phyloP scores from a whole-genome alignment of 768 basidiomycete genomes.

The Termitomyces sp. region DNA sequence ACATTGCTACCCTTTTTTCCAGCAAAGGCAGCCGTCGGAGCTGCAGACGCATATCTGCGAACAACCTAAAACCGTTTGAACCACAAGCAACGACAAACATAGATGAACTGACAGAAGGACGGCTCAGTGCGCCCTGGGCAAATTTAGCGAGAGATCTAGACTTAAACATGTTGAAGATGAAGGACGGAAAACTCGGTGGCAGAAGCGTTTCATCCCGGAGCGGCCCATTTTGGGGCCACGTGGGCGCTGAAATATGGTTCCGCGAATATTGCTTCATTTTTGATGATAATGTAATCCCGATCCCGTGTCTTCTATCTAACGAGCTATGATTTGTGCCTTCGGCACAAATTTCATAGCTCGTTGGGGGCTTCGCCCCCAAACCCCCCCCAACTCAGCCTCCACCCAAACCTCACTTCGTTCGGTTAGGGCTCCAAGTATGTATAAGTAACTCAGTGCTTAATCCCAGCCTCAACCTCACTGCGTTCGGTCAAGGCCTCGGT shows the following conservation, averaged over 20 bases:
- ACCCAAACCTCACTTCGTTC: too few species aligned
- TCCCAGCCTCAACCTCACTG: too few species aligned
- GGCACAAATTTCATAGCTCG: too few species aligned
- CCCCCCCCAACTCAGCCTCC: too few species aligned
- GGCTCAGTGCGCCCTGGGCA: conserved; percentile 46
- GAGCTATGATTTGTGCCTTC: too few species aligned
- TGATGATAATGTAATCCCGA: not conserved
- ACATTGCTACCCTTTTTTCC: conserved; percentile 87
- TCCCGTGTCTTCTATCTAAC: not conserved
- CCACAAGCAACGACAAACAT: not conserved
- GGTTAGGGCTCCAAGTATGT: too few species aligned
- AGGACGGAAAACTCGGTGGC: conserved; percentile 14
- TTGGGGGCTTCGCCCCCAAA: too few species aligned
- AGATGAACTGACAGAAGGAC: conserved; percentile 38
- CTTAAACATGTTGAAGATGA: conserved; percentile 44
- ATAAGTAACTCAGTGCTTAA: too few species aligned
- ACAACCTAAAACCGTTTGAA: conserved; percentile 15
- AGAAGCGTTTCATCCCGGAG: conserved; percentile 9
- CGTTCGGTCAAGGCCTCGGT: too few species aligned
- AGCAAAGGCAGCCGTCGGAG: conserved; percentile 87
- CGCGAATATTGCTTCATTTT: not conserved
- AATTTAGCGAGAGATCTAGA: conserved; percentile 51
- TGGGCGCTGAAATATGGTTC: conserved; percentile 11
- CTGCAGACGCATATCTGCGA: conserved; percentile 64
- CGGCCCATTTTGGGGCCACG: conserved; percentile 9